Evolutionary conservation across 306 rosid genomes (phyloP), one percentile per base, ranked within the genome.

Genomic region (Rosa chinensis): DNA sequence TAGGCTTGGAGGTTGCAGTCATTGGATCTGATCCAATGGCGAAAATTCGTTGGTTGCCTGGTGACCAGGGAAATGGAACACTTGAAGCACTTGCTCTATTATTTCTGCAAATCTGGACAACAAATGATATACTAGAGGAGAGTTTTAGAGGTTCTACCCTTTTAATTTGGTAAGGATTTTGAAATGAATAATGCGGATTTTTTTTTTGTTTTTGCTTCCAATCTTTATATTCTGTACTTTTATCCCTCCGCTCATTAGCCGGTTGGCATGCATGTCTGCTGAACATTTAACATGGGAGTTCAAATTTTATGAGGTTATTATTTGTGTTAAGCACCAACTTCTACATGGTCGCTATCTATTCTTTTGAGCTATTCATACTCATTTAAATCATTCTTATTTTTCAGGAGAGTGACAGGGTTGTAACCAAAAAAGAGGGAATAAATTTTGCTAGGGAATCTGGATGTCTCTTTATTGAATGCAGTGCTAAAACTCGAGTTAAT

Each of bases 401-500:
- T 76, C 92, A 96, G 99, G 99, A 96, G 77, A 74, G 91, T 56
- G 88, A 91, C 74, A 88, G 99, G 72, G 94, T 78, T 56, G 99
- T 95, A 75, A 90, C 93, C 45, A 93, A 95, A 81, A 93, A 91
- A 85, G 99, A 95, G 89, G 99, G 97, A 82, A 88, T 89, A 59
- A 88, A 89, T 75, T 89, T 93, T 50, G 98, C 99, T 69, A 81
- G 99, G 88, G 97, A 96, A 81, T 91, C 86, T 48, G 98, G 99
- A 64, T 96, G 99, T 80, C 91, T 96, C 40, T 96, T 93, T 83
- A 89, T 77, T 14, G 99, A 96, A 85, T 96, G 98, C 88, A 96
- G 96, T 85, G 98, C 98, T 50, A 93, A 96, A 96, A 96, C 99
- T 85, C 94, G 96, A 77, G 94, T 86, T 40, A 93, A 96, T 10